Percentiles rank a stretch among this genome's conserved stretches.
These are phyloP conservation scores for Pythium plurisporium DNA, from an alignment of 352 stramenopile species.

Conservation along the genomic window DNA sequence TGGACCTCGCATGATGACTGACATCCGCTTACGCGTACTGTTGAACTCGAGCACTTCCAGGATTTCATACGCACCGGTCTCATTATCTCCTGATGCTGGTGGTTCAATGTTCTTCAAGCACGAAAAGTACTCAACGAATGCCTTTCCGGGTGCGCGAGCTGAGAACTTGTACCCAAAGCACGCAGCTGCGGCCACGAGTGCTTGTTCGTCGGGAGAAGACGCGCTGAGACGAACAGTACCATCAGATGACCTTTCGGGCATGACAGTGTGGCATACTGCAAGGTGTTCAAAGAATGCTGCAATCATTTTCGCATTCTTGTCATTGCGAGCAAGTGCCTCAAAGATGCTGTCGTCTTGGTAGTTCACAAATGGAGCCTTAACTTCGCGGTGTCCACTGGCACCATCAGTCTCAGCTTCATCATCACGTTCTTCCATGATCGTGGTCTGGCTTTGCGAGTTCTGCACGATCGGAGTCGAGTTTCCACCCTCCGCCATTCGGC, in stretches of 20 bases:
- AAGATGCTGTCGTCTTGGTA: slow-evolving; percentile 51
- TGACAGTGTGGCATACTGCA: slow-evolving; percentile 75
- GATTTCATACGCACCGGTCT: slow-evolving; percentile 73
- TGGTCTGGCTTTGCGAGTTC: slow-evolving; percentile 19
- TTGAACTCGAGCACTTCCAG: slow-evolving; percentile 97
- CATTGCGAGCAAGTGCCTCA: slow-evolving; percentile 39
- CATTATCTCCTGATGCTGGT: slow-evolving; percentile 37
- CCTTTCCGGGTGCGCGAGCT: slow-evolving; percentile 61
- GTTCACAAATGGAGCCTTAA: slow-evolving; percentile 81
- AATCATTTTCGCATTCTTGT: slow-evolving; percentile 48
- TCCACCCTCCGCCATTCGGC: slow-evolving; percentile 41
- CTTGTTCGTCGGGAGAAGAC: slow-evolving; percentile 79
- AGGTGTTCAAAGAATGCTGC: slow-evolving; percentile 87
- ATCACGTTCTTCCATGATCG: slow-evolving; percentile 29
- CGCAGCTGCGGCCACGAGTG: slow-evolving; percentile 63
- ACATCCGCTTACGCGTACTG: slow-evolving; percentile 97
- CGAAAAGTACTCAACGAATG: slow-evolving; percentile 73
- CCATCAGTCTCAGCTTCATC: slow-evolving; percentile 29
- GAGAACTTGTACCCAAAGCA: slow-evolving; percentile 84
- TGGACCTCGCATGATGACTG: slow-evolving; percentile 88
- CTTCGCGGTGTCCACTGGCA: slow-evolving; percentile 37
- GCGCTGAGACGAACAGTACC: slow-evolving; percentile 76
- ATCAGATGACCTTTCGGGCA: slow-evolving; percentile 56
- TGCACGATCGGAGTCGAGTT: slow-evolving; percentile 7
- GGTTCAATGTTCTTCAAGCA: slow-evolving; percentile 74